Conservation (phyloP, 1,139 yeast species). For the Sugiyamaella pinicola region DNA sequence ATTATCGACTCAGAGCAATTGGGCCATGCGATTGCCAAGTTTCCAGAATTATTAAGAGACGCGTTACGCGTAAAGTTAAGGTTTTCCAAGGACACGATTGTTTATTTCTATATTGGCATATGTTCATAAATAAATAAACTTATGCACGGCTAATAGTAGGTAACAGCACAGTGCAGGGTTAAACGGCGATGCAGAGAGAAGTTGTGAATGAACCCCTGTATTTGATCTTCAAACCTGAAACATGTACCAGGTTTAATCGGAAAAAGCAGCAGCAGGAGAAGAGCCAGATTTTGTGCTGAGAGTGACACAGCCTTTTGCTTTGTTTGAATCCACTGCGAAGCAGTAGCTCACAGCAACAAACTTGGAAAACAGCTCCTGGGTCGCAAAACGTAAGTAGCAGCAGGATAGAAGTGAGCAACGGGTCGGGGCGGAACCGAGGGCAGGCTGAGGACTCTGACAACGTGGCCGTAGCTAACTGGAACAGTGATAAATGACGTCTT, state of each 20-base stretch:
- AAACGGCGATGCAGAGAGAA: neutral
- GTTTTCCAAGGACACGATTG: too few relatives aligned
- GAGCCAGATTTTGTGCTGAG: neutral
- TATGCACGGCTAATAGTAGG: neutral
- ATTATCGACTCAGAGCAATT: too few relatives aligned
- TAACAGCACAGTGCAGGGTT: neutral
- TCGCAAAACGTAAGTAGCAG: neutral
- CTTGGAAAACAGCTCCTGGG: too few relatives aligned
- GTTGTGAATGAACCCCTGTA: neutral
- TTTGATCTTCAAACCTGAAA: neutral
- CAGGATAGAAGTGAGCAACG: too few relatives aligned
- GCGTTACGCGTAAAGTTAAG: neutral
- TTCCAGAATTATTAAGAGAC: too few relatives aligned
- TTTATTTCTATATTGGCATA: too few relatives aligned
- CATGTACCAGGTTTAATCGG: constrained; percentile 1
- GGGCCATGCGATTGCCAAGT: too few relatives aligned
- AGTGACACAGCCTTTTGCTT: too few relatives aligned
- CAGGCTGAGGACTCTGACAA: too few relatives aligned
- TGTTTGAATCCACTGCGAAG: too few relatives aligned
- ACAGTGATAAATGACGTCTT: constrained; percentile 7
- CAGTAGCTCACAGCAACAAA: neutral
- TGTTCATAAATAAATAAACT: too few relatives aligned
- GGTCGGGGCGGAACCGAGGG: too few relatives aligned
- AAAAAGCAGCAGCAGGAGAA: neutral
- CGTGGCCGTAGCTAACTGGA: neutral